These are phyloP conservation scores for Penicillium arizonense DNA, from an alignment of 495 filamentous ascomycete species.

Conservation along the genomic window DNA sequence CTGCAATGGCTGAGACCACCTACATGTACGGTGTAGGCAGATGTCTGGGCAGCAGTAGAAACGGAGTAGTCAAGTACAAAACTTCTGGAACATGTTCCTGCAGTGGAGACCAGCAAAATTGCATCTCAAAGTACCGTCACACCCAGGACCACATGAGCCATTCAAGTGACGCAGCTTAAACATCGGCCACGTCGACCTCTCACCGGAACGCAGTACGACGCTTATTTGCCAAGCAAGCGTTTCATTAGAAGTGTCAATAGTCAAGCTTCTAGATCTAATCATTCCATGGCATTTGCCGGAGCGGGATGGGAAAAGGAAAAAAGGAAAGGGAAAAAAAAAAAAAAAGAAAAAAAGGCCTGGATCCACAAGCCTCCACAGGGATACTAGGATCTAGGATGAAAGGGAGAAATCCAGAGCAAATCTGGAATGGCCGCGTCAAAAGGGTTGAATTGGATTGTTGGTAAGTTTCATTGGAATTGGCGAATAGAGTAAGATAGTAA, in stretches of 20 bases:
- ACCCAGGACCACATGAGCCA: constrained; percentile 8
- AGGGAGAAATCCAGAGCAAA: constrained; percentile 2
- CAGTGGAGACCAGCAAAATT: not conserved
- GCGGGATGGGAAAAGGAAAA: not conserved
- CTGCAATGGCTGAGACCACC: not conserved
- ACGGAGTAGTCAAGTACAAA: too few species aligned
- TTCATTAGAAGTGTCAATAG: too few species aligned
- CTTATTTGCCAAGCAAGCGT: too few species aligned
- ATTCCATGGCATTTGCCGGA: not conserved
- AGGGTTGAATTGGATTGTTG: constrained; percentile 8
- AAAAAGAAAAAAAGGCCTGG: not conserved
- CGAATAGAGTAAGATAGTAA: not conserved
- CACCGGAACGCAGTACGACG: not conserved
- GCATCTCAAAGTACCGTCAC: too few species aligned
- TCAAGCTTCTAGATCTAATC: not conserved
- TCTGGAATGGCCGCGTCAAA: not conserved
- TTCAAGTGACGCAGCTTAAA: constrained; percentile 23
- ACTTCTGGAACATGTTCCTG: not conserved
- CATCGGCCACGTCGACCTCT: constrained; percentile 1
- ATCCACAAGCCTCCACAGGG: constrained; percentile 4
- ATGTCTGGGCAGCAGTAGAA: too few species aligned
- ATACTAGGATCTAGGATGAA: not conserved
- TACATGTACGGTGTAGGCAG: not conserved
- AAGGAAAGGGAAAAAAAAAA: not conserved
- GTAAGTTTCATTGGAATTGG: not conserved